Evolutionary conservation across 768 basidiomycete genomes (phyloP), one percentile per base, ranked within the genome.

Genomic region (Collybiopsis luxurians): DNA sequence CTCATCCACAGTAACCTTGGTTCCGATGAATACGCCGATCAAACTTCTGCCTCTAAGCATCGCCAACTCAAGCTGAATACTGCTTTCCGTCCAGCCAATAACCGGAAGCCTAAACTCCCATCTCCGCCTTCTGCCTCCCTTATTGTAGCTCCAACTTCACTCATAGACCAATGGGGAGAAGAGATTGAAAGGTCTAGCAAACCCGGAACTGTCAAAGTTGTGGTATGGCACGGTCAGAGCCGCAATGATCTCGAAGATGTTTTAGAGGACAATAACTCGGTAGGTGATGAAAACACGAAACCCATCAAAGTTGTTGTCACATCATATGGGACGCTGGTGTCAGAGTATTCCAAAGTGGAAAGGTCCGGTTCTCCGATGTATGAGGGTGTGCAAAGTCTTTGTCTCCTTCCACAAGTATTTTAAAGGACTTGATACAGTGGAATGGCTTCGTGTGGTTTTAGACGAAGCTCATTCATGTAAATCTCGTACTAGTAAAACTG

Each of bases 391-490:
- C 67, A 9, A 1, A 19, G 26, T 31, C 11, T 10, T 30, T 30
- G n/a, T n/a, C n/a, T 12, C 21, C 59, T 50, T 48, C 26, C 42
- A 17, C 19, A 17, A 12, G 4, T 45, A 12, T 19, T 39, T 58
- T 24, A 51, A 56, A 23, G 28, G 6, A 38, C 26, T 6, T 54
- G 13, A 46, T 28, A 4, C 57, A 94, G 92, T 87, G 39, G 80
- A 87, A 59, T 95, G 90, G 91, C 76, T 90, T 52, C 80, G 90
- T 51, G 80, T 92, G 15, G 82, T 96, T 31, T 79, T 95, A 7
- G 96, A 98, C 65, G 96, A 98, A 71, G 96, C 96, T 2, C 96
- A 98, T 70, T 85, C 90, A 59, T 95, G 92, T 76, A 98, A 97
- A 72, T 93, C 90, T 12, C 81, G 95, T 23, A 79, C 81, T 5